Percentiles rank a stretch among this genome's conserved stretches.
Evolutionary conservation across 257 asterid species (phyloP).

Genomic region (Solanum neorickii): DNA sequence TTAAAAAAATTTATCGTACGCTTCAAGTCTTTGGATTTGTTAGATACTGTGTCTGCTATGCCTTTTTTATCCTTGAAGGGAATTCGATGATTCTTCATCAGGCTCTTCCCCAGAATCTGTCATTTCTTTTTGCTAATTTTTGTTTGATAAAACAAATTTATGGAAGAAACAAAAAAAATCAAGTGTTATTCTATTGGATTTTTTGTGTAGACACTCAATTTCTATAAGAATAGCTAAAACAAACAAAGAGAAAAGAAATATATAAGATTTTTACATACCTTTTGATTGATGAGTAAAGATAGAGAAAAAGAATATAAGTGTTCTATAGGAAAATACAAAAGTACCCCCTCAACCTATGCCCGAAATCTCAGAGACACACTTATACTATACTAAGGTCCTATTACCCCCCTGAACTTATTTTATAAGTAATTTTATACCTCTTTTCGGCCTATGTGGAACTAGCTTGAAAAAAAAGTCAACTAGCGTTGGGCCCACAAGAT

Average conservation of each 20-base stretch:
- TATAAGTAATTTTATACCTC: too few species aligned
- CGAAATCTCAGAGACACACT: too few species aligned
- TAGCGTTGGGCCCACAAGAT: too few species aligned
- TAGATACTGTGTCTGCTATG: background rate
- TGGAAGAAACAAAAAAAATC: too few species aligned
- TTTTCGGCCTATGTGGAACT: too few species aligned
- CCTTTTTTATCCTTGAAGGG: background rate
- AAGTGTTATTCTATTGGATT: background rate
- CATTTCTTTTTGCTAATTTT: background rate
- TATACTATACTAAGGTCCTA: too few species aligned
- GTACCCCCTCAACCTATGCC: too few species aligned
- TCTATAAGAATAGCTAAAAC: background rate
- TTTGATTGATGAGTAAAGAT: too few species aligned
- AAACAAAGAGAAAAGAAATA: background rate
- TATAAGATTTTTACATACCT: background rate
- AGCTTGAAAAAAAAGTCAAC: too few species aligned
- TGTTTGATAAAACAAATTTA: background rate
- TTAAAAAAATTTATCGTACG: too few species aligned
- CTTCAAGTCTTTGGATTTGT: background rate
- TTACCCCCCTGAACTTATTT: too few species aligned
- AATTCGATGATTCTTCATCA: background rate
- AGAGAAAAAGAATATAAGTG: background rate
- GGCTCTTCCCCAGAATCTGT: background rate
- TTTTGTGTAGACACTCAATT: background rate
- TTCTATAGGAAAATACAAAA: background rate